phyloP scores from a whole-genome alignment of 306 rosid species.

The Purshia tridentata region DNA sequence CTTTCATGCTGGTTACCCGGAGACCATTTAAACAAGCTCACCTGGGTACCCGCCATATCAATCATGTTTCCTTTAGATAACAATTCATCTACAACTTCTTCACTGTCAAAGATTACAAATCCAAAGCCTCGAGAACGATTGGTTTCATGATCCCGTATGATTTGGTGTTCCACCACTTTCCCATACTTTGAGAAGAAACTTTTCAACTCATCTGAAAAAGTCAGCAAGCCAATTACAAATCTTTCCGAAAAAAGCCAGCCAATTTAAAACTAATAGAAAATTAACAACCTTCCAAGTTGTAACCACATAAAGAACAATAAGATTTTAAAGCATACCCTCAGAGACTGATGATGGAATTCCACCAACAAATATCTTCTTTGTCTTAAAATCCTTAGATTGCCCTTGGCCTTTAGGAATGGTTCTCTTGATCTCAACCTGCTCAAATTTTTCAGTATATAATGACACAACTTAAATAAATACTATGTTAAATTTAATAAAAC shows the following conservation, averaged over 20 bases:
- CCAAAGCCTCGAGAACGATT: conserved; percentile 93
- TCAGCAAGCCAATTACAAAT: not conserved
- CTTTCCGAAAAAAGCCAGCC: not conserved
- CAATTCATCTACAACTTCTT: conserved; percentile 81
- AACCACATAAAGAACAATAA: not conserved
- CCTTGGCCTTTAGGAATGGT: conserved; percentile 90
- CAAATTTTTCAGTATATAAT: not conserved
- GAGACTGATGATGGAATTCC: conserved; percentile 73
- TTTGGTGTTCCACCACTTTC: conserved; percentile 80
- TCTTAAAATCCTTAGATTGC: conserved; percentile 73
- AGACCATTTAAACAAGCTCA: conserved; percentile 52
- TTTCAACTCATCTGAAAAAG: conserved; percentile 64
- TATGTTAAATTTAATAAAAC: not conserved
- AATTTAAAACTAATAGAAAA: not conserved
- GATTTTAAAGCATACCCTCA: conserved; percentile 52
- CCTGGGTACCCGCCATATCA: conserved; percentile 95
- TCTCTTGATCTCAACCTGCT: conserved; percentile 88
- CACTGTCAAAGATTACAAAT: conserved; percentile 79
- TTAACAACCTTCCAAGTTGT: not conserved
- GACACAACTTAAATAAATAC: not conserved
- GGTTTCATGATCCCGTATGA: conserved; percentile 80
- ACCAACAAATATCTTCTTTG: conserved; percentile 91
- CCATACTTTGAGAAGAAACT: conserved; percentile 69
- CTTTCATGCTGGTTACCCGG: conserved; percentile 30
- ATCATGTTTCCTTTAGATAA: conserved; percentile 86